phyloP scores from a whole-genome alignment of 495 filamentous ascomycete species.

The Penicillium cinerascens region DNA sequence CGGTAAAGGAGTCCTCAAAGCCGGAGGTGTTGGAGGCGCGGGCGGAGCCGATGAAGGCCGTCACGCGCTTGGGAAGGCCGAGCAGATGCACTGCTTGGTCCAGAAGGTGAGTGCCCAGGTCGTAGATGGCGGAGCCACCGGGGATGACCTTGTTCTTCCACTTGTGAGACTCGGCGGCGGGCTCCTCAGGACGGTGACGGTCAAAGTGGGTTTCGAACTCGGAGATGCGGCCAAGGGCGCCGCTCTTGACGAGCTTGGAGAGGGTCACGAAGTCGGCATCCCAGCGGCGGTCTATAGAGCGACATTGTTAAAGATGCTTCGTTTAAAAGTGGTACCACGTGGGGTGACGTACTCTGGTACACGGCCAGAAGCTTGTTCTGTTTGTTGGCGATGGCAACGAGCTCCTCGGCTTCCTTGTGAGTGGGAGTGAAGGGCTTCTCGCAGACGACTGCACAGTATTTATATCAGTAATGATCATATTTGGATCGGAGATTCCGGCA shows the following conservation, averaged over 20 bases:
- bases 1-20: slow-evolving; percentile 67
- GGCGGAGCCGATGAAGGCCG: slow-evolving; percentile 65
- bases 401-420: slow-evolving; percentile 63
- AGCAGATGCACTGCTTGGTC: slow-evolving; percentile 80
- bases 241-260: slow-evolving; percentile 54
- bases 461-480: neutral
- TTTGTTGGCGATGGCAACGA: slow-evolving; percentile 62
- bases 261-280: slow-evolving; percentile 84
- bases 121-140: slow-evolving; percentile 72
- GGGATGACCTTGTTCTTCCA: slow-evolving; percentile 72
- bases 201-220: slow-evolving; percentile 87
- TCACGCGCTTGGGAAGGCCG: slow-evolving; percentile 67
- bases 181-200: slow-evolving; percentile 61
- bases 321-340: neutral
- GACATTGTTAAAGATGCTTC: neutral
- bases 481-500: neutral
- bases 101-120: slow-evolving; percentile 79
- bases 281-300: slow-evolving; percentile 62
- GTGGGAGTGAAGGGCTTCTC: slow-evolving; percentile 89
- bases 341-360: slow-evolving; percentile 63
- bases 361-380: slow-evolving; percentile 65
- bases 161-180: slow-evolving; percentile 41
- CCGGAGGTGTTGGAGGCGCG: slow-evolving; percentile 51
- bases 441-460: slow-evolving; percentile 53
- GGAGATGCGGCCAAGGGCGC: slow-evolving; percentile 60